Conservation (phyloP, 805 yeast genomes). For the Cyberlindnera xishuangbannaensis region DNA sequence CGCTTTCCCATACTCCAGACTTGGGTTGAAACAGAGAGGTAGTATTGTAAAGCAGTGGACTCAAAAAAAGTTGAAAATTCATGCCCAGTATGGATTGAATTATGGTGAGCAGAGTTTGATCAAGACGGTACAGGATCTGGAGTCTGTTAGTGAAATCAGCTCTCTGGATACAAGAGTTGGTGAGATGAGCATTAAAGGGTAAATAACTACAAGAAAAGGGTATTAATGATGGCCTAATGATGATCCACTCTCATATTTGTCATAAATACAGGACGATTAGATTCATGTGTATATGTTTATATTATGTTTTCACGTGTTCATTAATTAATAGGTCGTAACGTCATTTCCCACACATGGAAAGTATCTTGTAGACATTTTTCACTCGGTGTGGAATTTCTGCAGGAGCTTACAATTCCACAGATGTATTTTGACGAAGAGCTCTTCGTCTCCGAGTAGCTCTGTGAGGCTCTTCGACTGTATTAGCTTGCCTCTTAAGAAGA, state of each 20-base stretch:
- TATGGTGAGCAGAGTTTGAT: constrained; percentile 63
- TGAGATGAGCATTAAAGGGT: constrained; percentile 5
- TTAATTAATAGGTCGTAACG: too few relatives aligned
- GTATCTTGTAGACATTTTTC: too few relatives aligned
- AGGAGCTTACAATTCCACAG: constrained; percentile 56
- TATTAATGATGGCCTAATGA: too few relatives aligned
- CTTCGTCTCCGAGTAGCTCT: constrained; percentile 48
- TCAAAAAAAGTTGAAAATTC: constrained; percentile 36
- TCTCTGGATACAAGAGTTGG: constrained; percentile 7
- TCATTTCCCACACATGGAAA: too few relatives aligned
- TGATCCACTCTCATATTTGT: too few relatives aligned
- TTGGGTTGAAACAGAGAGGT: constrained; percentile 74
- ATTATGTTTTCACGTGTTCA: too few relatives aligned
- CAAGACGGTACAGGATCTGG: constrained; percentile 44
- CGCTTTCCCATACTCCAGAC: constrained; percentile 60
- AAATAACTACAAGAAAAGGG: too few relatives aligned
- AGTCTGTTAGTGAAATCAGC: constrained; percentile 10
- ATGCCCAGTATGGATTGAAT: constrained; percentile 49
- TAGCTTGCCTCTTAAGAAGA: constrained; percentile 49
- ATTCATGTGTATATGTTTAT: too few relatives aligned
- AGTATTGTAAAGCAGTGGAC: constrained; percentile 55
- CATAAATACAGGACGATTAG: too few relatives aligned
- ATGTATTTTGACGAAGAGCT: constrained; percentile 53
- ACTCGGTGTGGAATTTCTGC: too few relatives aligned
- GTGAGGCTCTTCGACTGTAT: constrained; percentile 51